phyloP scores from a whole-genome alignment of 1,284 basidiomycete genomes.

The Mycena sp. region DNA sequence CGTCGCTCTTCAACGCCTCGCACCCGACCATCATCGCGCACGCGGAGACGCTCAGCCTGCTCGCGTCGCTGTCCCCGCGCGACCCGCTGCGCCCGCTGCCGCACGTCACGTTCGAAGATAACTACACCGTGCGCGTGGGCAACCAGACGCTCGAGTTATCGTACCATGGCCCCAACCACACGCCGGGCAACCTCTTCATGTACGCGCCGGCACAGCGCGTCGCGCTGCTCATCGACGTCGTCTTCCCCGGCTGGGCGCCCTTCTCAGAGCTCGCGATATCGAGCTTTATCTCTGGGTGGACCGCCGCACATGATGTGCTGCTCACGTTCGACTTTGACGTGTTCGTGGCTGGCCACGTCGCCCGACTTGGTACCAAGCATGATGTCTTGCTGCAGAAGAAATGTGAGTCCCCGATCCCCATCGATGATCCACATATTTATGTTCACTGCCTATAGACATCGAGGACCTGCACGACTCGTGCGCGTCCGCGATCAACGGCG shows the following conservation, averaged over 20 bases:
- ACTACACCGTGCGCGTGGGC: slow-evolving; percentile 3
- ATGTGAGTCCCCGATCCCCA: neutral
- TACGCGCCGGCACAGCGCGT: slow-evolving; percentile 11
- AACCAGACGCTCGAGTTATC: slow-evolving; percentile 6
- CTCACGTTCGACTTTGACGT: slow-evolving; percentile 10
- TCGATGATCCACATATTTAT: slow-evolving; percentile 1
- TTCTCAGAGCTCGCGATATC: slow-evolving; percentile 11
- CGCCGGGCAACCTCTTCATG: slow-evolving; percentile 14
- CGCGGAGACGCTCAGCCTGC: slow-evolving; percentile 1
- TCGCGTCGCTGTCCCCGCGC: slow-evolving; percentile 4
- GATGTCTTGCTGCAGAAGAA: slow-evolving; percentile 13
- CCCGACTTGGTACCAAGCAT: slow-evolving; percentile 7
- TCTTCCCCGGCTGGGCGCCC: slow-evolving; percentile 11
- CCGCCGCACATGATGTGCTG: slow-evolving; percentile 1
- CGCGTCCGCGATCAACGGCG: slow-evolving; percentile 2
- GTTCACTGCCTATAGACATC: slow-evolving; percentile 3
- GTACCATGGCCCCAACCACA: slow-evolving; percentile 13
- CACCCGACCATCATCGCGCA: slow-evolving; percentile 10
- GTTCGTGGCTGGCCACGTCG: slow-evolving; percentile 4
- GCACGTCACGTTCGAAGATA: slow-evolving; percentile 4
- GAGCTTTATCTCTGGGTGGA: neutral
- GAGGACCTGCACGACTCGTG: slow-evolving; percentile 13
- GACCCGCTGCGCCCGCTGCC: slow-evolving; percentile 1
- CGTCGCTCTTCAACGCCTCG: slow-evolving; percentile 18
- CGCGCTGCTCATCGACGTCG: slow-evolving; percentile 8